Base-by-base conservation (phyloP, 2,329 filamentous ascomycete genomes). In the Fusarium sp. region DNA sequence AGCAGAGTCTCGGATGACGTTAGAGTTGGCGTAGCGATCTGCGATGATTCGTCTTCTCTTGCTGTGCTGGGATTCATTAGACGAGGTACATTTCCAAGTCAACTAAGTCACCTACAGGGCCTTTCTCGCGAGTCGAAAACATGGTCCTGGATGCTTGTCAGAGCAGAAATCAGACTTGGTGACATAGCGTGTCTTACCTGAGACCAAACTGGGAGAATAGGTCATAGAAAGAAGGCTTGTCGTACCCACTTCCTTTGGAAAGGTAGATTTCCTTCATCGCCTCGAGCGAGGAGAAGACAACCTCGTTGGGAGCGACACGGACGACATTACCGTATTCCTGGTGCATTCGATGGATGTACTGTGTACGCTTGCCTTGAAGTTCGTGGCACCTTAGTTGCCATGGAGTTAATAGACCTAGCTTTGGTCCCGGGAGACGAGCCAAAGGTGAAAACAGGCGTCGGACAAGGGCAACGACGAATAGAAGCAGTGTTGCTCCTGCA, bases 11-110 rank as follows among this genome's bases (percentile, higher is more conserved):
- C 70, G 61, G 27, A 65, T 52, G 16, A 75, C 35, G 6, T 75
- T 75, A 2, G 73, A 64, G 25, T 75, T 75, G 6, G 73, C 66
- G 5, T 75, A 75, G 30, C 72, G 72, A 20, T 75, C 73, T 23
- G 73, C 73, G 4, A 75, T 64, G 4, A 71, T 37, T 7, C 70
- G 54, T 41, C 70, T 64, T 8, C 67, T 59, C 20, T 73, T 67
- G 6, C 72, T 71, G 20, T 75, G 73, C 73, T 75, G 18, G 11
- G 7, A 9, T 3, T 3, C 2, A 4, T 74, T 18, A 72, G 64
- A 14, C 7, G 2, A 6, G 4, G 1, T 4, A 5, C 0, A 18
- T 1, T 48, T 48, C 4, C 3, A 7, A 16, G 2, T 6, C 5
- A 1, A 13, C 0, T 10, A 13, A 2, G 3, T 5, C 0, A 48